Base-by-base conservation (phyloP, 345 rosid species). In the Streptanthus diversifolius region DNA sequence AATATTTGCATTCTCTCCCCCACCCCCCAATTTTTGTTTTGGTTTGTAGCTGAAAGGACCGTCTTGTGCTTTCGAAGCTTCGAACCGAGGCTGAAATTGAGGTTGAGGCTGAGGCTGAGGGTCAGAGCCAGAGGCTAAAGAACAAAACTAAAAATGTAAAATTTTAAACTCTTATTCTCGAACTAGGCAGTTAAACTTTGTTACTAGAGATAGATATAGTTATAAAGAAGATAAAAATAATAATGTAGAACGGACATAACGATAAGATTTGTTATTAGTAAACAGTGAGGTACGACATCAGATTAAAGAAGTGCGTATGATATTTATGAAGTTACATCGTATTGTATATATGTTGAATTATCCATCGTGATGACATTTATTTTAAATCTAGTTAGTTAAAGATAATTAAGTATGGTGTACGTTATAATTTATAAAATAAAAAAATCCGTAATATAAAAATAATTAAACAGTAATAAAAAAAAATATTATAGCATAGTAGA, bases 41-140 rank as follows among this genome's bases (percentile, higher is more conserved):
- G 49, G 47, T 59, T 35, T 60, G 60, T 71, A 58, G 66, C 67
- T 21, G 54, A 21, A 48, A 58, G 59, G 24, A 32, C 7, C 29
- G 11, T 70, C 12, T 24, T 35, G 56, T 24, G 33, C 12, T 33
- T 69, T 68, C 7, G 39, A 55, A 32, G 37, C n/a, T 51, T 66
- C 15, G n/a, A 49, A 11, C 29, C 54, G 3, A 21, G 54, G 25
- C 4, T 49, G 54, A 48, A n/a, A 47, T 0, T 25, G 35, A 36
- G 60, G 12, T 3, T 48, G 53, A 47, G 24, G 70, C 0, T 25
- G 24, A 51, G 60, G 59, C 5, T 1, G 37, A 54, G 10, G 58
- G 32, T 43, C 10, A 43, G 37, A 54, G 40, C 24, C 9, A 52
- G 57, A 52, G 9, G 4, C 4, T 24, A 52, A 52, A 52, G 17